Percentiles rank a stretch among this genome's conserved stretches.
phyloP scores from a whole-genome alignment of 2,329 filamentous ascomycete genomes.

The Fusarium burgessii region DNA sequence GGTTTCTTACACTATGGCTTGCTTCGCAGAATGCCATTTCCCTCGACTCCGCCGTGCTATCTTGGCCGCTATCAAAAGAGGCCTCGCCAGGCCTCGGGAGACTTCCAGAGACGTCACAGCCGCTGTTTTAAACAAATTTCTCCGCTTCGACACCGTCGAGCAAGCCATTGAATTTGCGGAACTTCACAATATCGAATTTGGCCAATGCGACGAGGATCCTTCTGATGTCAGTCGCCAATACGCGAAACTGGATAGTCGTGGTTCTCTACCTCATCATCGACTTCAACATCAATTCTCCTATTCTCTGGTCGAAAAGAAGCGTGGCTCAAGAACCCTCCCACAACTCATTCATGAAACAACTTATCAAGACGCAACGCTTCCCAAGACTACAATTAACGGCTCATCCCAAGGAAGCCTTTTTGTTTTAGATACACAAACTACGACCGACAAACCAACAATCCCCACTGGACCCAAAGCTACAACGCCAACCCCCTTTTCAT shows the following conservation, averaged over 20 bases:
- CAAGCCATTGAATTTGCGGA: slow-evolving; percentile 75
- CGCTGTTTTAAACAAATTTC: slow-evolving; percentile 64
- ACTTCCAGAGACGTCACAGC: slow-evolving; percentile 71
- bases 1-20: slow-evolving; percentile 77
- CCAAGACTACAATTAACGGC: slow-evolving; percentile 27
- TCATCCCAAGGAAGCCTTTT: slow-evolving; percentile 48
- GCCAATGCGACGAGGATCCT: slow-evolving; percentile 51
- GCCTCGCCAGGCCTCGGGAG: slow-evolving; percentile 68
- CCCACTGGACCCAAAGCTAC: slow-evolving; percentile 18
- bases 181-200: slow-evolving; percentile 67
- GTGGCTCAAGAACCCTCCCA: slow-evolving; percentile 63
- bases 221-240: slow-evolving; percentile 54
- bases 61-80: slow-evolving; percentile 65
- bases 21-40: slow-evolving; percentile 76
- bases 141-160: slow-evolving; percentile 75
- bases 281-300: slow-evolving; percentile 68
- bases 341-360: slow-evolving; percentile 68
- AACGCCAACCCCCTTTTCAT: slow-evolving; percentile 27
- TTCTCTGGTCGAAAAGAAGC: slow-evolving; percentile 70
- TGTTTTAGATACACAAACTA: slow-evolving; percentile 34
- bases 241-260: slow-evolving; percentile 59
- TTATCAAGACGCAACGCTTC: slow-evolving; percentile 53
- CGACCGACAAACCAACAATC: slow-evolving; percentile 9
- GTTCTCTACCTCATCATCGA: slow-evolving; percentile 60
- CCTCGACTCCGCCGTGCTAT: slow-evolving; percentile 69